Conservation (phyloP, 1,139 yeast genomes). For the Lodderomyces jiufengensis region DNA sequence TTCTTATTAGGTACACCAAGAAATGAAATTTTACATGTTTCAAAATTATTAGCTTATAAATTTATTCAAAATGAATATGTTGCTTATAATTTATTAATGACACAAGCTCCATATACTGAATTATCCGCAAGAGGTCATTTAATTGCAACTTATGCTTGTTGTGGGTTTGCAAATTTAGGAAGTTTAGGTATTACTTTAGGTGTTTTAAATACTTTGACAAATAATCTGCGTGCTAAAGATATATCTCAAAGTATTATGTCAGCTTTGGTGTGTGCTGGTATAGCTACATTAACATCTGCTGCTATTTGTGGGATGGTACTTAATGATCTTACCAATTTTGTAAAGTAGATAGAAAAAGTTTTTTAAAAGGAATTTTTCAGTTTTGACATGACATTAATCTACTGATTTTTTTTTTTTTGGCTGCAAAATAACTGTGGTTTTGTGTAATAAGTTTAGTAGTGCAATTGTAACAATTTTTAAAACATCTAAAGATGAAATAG, state of each 20-base stretch:
- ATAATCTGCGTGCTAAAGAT: slow-evolving; percentile 46
- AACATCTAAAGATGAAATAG: too few species aligned
- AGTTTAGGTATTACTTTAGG: slow-evolving; percentile 64
- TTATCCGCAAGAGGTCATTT: slow-evolving; percentile 54
- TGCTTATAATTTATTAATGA: slow-evolving; percentile 47
- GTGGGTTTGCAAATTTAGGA: slow-evolving; percentile 66
- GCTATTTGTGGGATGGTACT: slow-evolving; percentile 68
- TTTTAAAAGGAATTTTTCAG: too few species aligned
- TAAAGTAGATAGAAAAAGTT: neutral
- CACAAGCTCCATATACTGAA: slow-evolving; percentile 42
- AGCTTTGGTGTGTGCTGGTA: slow-evolving; percentile 52
- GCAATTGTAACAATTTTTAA: too few species aligned
- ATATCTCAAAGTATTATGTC: slow-evolving; percentile 48
- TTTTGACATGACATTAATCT: too few species aligned
- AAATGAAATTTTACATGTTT: slow-evolving; percentile 48
- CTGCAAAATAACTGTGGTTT: too few species aligned
- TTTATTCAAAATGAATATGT: slow-evolving; percentile 64
- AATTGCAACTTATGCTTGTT: slow-evolving; percentile 61
- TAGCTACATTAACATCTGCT: slow-evolving; percentile 57
- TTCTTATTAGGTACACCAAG: slow-evolving; percentile 63
- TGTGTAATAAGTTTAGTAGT: too few species aligned
- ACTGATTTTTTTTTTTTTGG: too few species aligned
- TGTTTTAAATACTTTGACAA: slow-evolving; percentile 58
- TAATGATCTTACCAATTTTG: slow-evolving; percentile 31
- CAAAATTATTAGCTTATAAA: slow-evolving; percentile 55